A percentile compares a stretch with the other conserved stretches of the same genome.
Conservation (phyloP, 1,284 basidiomycete genomes). For the Rhodotorula sp. region DNA sequence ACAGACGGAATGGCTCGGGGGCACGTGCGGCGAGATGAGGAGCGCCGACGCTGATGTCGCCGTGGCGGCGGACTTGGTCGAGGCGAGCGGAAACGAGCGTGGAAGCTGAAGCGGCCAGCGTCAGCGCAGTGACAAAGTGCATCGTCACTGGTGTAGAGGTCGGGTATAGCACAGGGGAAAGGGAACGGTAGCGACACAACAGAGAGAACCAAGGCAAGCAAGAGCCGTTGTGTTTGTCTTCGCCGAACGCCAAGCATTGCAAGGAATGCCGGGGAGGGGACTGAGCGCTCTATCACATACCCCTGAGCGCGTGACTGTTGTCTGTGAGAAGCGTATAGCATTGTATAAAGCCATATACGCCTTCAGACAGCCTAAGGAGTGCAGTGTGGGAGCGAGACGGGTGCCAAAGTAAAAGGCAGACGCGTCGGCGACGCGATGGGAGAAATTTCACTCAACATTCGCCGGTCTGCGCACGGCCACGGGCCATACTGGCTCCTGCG, state of each 20-base stretch:
- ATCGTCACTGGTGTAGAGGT: slow-evolving; percentile 1
- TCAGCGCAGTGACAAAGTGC: slow-evolving; percentile 18
- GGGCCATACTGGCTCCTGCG: no score
- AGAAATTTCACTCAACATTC: no score
- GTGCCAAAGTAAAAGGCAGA: no score
- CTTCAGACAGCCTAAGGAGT: no score
- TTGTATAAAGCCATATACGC: no score
- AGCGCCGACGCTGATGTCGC: not conserved
- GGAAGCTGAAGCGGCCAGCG: slow-evolving; percentile 22
- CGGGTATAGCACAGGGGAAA: not conserved
- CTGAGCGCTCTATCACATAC: not conserved
- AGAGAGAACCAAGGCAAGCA: not conserved
- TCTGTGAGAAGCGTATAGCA: no score
- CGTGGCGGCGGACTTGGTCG: slow-evolving; percentile 8
- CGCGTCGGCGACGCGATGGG: no score
- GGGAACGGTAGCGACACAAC: not conserved
- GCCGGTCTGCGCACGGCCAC: no score
- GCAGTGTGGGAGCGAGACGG: no score
- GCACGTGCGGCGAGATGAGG: slow-evolving; percentile 10
- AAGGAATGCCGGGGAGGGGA: not conserved
- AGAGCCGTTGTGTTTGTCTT: not conserved
- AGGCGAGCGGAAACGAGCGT: slow-evolving; percentile 22
- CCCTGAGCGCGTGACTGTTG: no score
- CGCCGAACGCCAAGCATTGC: not conserved
- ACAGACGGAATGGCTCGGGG: slow-evolving; percentile 16